phyloP scores from a whole-genome alignment of 768 basidiomycete genomes.

The Phaffia tasmanica region DNA sequence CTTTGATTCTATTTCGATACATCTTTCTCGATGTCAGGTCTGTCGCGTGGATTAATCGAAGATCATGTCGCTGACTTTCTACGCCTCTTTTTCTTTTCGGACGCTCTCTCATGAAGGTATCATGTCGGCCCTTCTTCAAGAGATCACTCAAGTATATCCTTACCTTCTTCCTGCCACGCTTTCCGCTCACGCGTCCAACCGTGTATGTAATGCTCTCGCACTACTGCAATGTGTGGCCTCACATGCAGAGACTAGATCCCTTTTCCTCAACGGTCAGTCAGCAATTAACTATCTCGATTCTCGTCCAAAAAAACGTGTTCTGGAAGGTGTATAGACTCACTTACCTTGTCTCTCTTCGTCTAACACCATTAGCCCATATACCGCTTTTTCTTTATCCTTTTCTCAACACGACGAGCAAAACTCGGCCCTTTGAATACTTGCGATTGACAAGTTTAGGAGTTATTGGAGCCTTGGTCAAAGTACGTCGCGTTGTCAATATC shows the following conservation, averaged over 20 bases:
- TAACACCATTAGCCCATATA: conserved; percentile 61
- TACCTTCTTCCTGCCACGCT: conserved; percentile 88
- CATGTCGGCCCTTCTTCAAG: conserved; percentile 93
- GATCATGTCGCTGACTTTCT: not conserved
- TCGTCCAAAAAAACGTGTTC: not conserved
- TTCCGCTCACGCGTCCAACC: conserved; percentile 93
- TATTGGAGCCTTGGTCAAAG: conserved; percentile 97
- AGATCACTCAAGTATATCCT: conserved; percentile 97
- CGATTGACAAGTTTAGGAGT: conserved; percentile 98
- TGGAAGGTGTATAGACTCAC: not conserved
- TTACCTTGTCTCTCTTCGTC: not conserved
- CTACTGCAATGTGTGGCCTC: conserved; percentile 96
- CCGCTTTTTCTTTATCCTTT: conserved; percentile 93
- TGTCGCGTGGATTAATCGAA: not conserved
- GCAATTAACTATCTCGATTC: not conserved
- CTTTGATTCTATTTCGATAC: conserved; percentile 4
- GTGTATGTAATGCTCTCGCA: conserved; percentile 96
- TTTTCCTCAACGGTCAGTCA: conserved; percentile 76
- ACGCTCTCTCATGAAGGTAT: conserved; percentile 50
- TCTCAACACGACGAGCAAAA: conserved; percentile 96
- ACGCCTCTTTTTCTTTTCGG: not conserved
- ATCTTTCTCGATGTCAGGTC: not conserved
- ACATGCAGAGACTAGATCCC: conserved; percentile 85
- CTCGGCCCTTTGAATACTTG: conserved; percentile 97
- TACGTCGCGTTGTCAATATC: conserved; percentile 36